Conservation (phyloP, 228 moss, liverwort and hornwort genomes). For the Sphagnum fallax region DNA sequence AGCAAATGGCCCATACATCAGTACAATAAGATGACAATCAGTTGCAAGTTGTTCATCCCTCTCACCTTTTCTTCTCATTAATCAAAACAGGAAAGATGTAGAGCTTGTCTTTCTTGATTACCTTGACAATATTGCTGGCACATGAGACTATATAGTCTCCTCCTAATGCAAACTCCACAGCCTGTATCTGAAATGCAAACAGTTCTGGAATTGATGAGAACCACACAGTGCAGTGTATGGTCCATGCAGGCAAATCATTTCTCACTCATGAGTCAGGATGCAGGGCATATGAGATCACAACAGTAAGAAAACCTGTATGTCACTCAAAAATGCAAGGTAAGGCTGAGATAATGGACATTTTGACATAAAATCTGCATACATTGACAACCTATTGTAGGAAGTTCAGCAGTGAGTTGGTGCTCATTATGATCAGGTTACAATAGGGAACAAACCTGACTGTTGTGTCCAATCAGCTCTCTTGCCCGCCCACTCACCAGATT, state of each 20-base stretch:
- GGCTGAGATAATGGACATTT: no score
- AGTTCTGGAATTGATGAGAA: not conserved
- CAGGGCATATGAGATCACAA: no score
- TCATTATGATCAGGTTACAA: no score
- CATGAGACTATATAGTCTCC: slow-evolving; percentile 77
- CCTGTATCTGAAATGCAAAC: slow-evolving; percentile 57
- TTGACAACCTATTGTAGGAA: no score
- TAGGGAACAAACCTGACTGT: slow-evolving; percentile 51
- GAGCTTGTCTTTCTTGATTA: slow-evolving; percentile 9
- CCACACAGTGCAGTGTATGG: not conserved
- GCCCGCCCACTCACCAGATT: slow-evolving; percentile 79
- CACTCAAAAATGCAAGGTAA: no score
- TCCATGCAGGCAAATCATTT: no score
- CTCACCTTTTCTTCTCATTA: not conserved
- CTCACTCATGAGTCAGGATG: no score
- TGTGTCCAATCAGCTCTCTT: slow-evolving; percentile 74
- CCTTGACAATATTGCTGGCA: slow-evolving; percentile 80
- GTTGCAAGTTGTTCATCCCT: no score
- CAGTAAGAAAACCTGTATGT: no score
- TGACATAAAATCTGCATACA: no score
- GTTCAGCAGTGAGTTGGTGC: no score
- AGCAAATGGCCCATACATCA: not conserved
- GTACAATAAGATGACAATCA: no score
- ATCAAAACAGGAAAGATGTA: not conserved
- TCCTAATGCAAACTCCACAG: slow-evolving; percentile 79